phyloP scores from a whole-genome alignment of 1,139 yeast species.

The Yamadazyma diospyri region DNA sequence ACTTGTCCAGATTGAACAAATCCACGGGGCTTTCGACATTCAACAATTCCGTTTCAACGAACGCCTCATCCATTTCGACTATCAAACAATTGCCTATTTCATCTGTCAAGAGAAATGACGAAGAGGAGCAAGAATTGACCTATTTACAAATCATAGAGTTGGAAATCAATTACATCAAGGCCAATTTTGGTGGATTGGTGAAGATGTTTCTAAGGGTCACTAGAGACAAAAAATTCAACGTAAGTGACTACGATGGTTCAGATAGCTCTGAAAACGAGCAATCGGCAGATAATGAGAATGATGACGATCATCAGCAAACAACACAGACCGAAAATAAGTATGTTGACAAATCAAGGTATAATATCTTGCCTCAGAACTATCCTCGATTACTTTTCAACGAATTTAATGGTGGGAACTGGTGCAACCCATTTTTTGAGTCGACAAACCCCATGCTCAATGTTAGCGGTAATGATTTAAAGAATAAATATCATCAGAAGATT shows the following conservation, averaged over 20 bases:
- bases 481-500: slow-evolving; percentile 41
- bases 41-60: slow-evolving; percentile 17
- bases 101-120: slow-evolving; percentile 9
- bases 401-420: slow-evolving; percentile 74
- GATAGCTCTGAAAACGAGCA: slow-evolving; percentile 38
- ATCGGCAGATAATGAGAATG: slow-evolving; percentile 30
- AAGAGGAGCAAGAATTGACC: slow-evolving; percentile 13
- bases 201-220: slow-evolving; percentile 30
- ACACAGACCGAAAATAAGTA: slow-evolving; percentile 4
- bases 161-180: slow-evolving; percentile 33
- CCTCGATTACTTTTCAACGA: slow-evolving; percentile 65
- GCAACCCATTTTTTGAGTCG: slow-evolving; percentile 58
- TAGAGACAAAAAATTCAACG: slow-evolving; percentile 28
- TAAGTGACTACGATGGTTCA: slow-evolving; percentile 37
- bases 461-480: slow-evolving; percentile 46
- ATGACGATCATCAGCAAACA: slow-evolving; percentile 2
- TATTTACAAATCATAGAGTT: slow-evolving; percentile 36
- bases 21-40: slow-evolving; percentile 20
- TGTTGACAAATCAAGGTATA: slow-evolving; percentile 23
- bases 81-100: slow-evolving; percentile 19
- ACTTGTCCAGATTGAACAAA: slow-evolving; percentile 30
- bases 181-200: slow-evolving; percentile 27
- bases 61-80: slow-evolving; percentile 24
- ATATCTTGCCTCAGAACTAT: slow-evolving; percentile 56
- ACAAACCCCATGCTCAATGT: slow-evolving; percentile 37